Evolutionary conservation across 1,139 yeast genomes (phyloP).

Genomic region (Lodderomyces elongisporus): DNA sequence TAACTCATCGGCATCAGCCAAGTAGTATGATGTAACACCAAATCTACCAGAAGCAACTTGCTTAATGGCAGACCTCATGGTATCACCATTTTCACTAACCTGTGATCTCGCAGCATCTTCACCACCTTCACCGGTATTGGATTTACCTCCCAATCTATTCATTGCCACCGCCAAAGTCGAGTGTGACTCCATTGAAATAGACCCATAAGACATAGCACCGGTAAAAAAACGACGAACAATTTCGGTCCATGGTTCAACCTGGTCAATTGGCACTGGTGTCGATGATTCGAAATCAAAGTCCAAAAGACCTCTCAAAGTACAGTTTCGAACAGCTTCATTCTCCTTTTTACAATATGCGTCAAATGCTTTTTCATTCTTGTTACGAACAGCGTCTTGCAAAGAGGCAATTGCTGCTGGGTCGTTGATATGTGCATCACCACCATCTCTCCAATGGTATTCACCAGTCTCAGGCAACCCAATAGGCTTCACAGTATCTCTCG

Average conservation of each 20-base stretch:
- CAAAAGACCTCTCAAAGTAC: constrained; percentile 89
- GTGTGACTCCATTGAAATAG: constrained; percentile 97
- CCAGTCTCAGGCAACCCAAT: constrained; percentile 87
- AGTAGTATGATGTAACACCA: constrained; percentile 93
- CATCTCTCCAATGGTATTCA: constrained; percentile 98
- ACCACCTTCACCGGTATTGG: constrained; percentile 99
- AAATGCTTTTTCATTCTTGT: constrained; percentile 90
- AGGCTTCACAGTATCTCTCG: constrained; percentile 67
- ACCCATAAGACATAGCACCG: constrained; percentile 99
- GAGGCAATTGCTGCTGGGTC: constrained; percentile 94
- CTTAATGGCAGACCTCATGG: constrained; percentile 96
- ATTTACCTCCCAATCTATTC: constrained; percentile 96
- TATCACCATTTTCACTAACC: constrained; percentile 81
- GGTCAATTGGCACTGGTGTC: constrained; percentile 83
- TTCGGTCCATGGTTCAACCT: constrained; percentile 99
- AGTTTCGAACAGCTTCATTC: constrained; percentile 84
- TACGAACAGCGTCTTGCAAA: constrained; percentile 94
- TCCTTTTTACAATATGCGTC: constrained; percentile 87
- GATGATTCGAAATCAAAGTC: constrained; percentile 79
- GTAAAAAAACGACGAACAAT: constrained; percentile 95
- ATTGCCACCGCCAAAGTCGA: constrained; percentile 96
- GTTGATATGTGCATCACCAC: constrained; percentile 93
- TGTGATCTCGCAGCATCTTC: constrained; percentile 91
- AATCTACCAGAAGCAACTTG: constrained; percentile 98
- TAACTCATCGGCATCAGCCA: constrained; percentile 94